These are phyloP conservation scores for Apophysomyces variabilis DNA, from an alignment of 371 early-diverging fungal genomes.

Conservation along the genomic window DNA sequence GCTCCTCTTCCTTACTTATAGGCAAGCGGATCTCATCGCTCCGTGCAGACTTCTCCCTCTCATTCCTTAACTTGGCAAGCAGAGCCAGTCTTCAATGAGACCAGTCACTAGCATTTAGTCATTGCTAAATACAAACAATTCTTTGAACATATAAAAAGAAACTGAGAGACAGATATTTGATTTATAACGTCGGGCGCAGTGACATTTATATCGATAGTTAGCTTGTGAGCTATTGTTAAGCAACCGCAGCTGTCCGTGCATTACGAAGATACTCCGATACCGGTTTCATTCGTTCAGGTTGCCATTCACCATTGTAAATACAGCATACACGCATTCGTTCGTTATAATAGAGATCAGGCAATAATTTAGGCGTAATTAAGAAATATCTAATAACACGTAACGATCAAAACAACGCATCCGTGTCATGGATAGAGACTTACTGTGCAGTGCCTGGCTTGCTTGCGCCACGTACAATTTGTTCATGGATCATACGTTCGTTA, in stretches of 20 bases:
- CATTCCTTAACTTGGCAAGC: too few species aligned
- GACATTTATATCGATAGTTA: too few species aligned
- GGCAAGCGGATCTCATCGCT: too few species aligned
- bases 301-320: conserved; percentile 95
- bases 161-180: too few species aligned
- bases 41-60: too few species aligned
- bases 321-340: conserved; percentile 91
- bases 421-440: conserved; percentile 40
- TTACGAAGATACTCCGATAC: conserved; percentile 32
- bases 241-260: conserved; percentile 21
- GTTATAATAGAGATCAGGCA: conserved; percentile 95
- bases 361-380: conserved; percentile 98
- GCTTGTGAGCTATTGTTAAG: not conserved
- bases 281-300: conserved; percentile 58
- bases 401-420: conserved; percentile 23
- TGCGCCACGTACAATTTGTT: conserved; percentile 86
- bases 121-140: too few species aligned
- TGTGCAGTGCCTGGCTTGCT: conserved; percentile 70
- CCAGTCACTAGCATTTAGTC: too few species aligned
- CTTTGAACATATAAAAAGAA: too few species aligned
- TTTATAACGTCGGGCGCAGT: too few species aligned
- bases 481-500: conserved; percentile 97
- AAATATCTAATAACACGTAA: conserved; percentile 71
- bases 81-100: too few species aligned
- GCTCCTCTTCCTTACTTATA: too few species aligned